Percentiles rank a stretch among this genome's conserved stretches.
Evolutionary conservation across 352 stramenopile genomes (phyloP).

Genomic region (Pythium grandisporangium): DNA sequence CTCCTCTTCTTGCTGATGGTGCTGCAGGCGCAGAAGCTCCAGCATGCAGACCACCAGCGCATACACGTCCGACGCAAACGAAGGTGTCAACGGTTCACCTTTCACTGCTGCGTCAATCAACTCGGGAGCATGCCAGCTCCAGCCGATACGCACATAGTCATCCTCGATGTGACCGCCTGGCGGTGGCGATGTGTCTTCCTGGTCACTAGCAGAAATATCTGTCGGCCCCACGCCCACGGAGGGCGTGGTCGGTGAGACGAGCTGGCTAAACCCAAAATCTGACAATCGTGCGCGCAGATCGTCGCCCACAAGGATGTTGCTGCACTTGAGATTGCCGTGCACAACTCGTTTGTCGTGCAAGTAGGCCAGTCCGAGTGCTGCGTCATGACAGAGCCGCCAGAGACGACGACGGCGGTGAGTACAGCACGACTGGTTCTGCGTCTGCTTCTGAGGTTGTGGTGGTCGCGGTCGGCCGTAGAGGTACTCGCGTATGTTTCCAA

Average conservation of each 20-base stretch:
- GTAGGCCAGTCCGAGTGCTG: slow-evolving; percentile 34
- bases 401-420: neutral
- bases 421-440: neutral
- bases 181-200: no score
- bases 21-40: slow-evolving; percentile 5
- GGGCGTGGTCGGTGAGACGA: no score
- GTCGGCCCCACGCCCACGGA: no score
- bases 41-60: slow-evolving; percentile 45
- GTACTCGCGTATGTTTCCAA: slow-evolving; percentile 16
- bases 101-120: slow-evolving; percentile 2
- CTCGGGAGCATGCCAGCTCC: slow-evolving; percentile 7
- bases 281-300: slow-evolving; percentile 19
- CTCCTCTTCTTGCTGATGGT: neutral
- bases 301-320: slow-evolving; percentile 72
- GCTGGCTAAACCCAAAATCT: slow-evolving; percentile 24
- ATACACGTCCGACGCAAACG: slow-evolving; percentile 27
- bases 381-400: slow-evolving; percentile 22
- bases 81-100: slow-evolving; percentile 4
- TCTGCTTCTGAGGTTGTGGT: no score
- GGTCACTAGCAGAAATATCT: no score
- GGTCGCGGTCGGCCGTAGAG: no score
- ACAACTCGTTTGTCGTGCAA: slow-evolving; percentile 46
- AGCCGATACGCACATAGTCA: no score
- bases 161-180: no score
- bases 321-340: slow-evolving; percentile 80